Conservation (phyloP, 768 basidiomycete genomes). For the Mycena leptocephala region DNA sequence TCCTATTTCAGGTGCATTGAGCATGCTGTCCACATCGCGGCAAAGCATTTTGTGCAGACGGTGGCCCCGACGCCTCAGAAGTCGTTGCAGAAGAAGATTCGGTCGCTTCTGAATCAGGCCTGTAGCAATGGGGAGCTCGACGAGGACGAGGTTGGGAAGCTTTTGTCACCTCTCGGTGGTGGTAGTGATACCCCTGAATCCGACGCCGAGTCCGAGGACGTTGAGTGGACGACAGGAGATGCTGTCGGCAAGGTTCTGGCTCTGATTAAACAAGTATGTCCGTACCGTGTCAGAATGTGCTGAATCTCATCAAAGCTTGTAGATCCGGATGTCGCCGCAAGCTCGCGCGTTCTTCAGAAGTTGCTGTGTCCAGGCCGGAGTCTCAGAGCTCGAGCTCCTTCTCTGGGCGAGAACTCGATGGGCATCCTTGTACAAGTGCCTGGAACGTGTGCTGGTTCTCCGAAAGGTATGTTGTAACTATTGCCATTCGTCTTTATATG, state of each 20-base stretch:
- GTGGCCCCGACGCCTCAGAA: slow-evolving; percentile 22
- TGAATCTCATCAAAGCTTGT: slow-evolving; percentile 1
- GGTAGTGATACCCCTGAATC: not conserved
- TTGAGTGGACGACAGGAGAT: slow-evolving; percentile 2
- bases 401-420: slow-evolving; percentile 33
- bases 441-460: slow-evolving; percentile 15
- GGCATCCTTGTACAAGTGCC: slow-evolving; percentile 35
- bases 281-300: too few species aligned
- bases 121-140: not conserved
- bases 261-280: slow-evolving; percentile 10
- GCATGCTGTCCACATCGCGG: slow-evolving; percentile 27
- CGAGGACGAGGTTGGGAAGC: not conserved
- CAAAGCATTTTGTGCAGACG: slow-evolving; percentile 25
- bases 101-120: not conserved
- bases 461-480: not conserved
- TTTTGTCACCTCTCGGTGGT: not conserved
- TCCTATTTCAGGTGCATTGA: slow-evolving; percentile 29
- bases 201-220: not conserved
- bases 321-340: slow-evolving; percentile 37
- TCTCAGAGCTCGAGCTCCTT: slow-evolving; percentile 22
- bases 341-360: slow-evolving; percentile 30
- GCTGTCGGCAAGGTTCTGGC: slow-evolving; percentile 6
- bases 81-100: slow-evolving; percentile 24
- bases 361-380: slow-evolving; percentile 18
- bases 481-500: too few species aligned